Conservation (phyloP, 2,329 filamentous ascomycete species). For the Daldinia sp. region DNA sequence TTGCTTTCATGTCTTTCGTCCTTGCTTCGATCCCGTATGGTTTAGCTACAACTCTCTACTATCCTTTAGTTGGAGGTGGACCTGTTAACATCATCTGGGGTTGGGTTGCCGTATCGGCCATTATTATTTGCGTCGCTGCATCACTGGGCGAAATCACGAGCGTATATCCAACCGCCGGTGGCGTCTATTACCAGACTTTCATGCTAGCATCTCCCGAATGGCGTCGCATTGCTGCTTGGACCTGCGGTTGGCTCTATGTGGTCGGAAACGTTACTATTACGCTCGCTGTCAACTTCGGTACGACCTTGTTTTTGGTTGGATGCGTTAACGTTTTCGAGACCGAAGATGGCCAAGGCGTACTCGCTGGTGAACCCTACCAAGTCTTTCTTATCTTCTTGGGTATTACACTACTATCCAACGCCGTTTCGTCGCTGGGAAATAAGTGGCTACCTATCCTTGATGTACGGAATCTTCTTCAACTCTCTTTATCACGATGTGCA, state of each 20-base stretch:
- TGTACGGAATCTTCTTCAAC: constrained; percentile 61
- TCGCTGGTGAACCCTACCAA: constrained; percentile 70
- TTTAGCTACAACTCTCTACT: constrained; percentile 76
- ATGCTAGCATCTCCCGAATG: constrained; percentile 74
- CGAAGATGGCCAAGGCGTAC: constrained; percentile 57
- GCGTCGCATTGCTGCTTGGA: constrained; percentile 75
- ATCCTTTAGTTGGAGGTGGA: constrained; percentile 74
- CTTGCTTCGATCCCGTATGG: constrained; percentile 81
- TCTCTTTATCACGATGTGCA: not conserved
- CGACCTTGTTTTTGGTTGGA: constrained; percentile 71
- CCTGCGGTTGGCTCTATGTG: constrained; percentile 81
- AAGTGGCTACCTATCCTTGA: constrained; percentile 75
- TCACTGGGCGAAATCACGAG: constrained; percentile 81
- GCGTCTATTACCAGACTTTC: constrained; percentile 83
- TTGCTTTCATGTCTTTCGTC: constrained; percentile 82
- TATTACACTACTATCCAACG: constrained; percentile 73
- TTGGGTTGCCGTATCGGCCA: constrained; percentile 75
- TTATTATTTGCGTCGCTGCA: constrained; percentile 77
- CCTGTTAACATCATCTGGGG: constrained; percentile 79
- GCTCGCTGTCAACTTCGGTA: constrained; percentile 84
- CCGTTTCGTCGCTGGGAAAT: constrained; percentile 76
- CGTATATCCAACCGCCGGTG: constrained; percentile 80
- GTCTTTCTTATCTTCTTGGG: constrained; percentile 78
- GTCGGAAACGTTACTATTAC: constrained; percentile 87
- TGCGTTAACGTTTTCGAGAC: constrained; percentile 68